Evolutionary conservation across 352 stramenopile species (phyloP).

Genomic region (Pythium grandisporangium): DNA sequence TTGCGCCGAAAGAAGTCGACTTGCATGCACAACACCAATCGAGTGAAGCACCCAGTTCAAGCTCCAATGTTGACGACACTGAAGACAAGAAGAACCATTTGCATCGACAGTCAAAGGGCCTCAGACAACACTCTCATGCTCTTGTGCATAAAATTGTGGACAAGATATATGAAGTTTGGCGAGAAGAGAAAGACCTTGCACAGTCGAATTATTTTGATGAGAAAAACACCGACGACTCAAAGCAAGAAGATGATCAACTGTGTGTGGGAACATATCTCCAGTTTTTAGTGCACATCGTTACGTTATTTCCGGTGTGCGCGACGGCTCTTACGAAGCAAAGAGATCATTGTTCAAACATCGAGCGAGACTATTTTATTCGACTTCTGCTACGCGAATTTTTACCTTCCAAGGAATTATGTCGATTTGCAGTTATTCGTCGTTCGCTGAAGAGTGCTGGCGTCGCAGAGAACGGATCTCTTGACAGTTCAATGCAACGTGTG

Average conservation of each 20-base stretch:
- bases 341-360: conserved; percentile 12
- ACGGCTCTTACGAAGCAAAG: conserved; percentile 54
- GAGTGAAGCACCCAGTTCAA: no score
- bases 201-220: conserved; percentile 8
- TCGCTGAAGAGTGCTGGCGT: conserved; percentile 23
- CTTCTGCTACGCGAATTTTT: conserved; percentile 62
- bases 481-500: neutral
- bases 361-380: conserved; percentile 49
- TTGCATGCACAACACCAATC: no score
- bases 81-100: conserved; percentile 8
- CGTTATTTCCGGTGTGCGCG: conserved; percentile 54
- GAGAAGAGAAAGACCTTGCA: conserved; percentile 23
- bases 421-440: conserved; percentile 40
- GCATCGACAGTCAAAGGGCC: conserved; percentile 53
- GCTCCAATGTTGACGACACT: no score
- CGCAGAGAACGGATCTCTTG: no score
- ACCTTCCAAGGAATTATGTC: conserved; percentile 60
- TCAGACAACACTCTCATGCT: conserved; percentile 50
- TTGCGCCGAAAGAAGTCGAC: conserved; percentile 37
- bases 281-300: conserved; percentile 65
- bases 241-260: conserved; percentile 6
- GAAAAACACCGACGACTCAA: neutral
- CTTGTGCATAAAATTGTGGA: conserved; percentile 57
- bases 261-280: conserved; percentile 64
- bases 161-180: conserved; percentile 49